A percentile compares a stretch with the other conserved stretches of the same genome.
These are phyloP conservation scores for Eucalyptus cloeziana DNA, from an alignment of 345 rosid genomes.

Conservation along the genomic window DNA sequence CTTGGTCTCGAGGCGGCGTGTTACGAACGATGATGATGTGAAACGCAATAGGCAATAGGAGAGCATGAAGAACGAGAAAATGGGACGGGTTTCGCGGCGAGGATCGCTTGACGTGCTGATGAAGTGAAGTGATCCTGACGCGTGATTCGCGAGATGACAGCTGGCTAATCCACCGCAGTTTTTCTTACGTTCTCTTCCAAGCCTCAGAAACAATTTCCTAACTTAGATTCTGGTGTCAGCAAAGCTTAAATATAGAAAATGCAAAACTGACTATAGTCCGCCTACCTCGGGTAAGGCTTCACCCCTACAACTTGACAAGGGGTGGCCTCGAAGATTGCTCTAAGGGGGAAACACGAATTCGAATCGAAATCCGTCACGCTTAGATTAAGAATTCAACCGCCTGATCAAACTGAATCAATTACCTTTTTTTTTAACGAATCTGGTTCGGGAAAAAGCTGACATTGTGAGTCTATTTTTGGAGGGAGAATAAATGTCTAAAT, in stretches of 20 bases:
- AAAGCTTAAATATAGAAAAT: no score
- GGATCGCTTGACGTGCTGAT: neutral
- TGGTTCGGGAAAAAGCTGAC: neutral
- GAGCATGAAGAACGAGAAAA: neutral
- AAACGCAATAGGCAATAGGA: neutral
- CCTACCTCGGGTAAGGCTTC: no score
- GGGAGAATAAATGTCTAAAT: neutral
- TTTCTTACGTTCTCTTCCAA: neutral
- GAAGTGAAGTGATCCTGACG: neutral
- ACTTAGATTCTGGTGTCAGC: neutral
- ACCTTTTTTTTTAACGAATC: fast-evolving
- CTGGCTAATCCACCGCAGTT: fast-evolving
- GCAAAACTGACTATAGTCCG: no score
- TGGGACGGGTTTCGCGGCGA: neutral
- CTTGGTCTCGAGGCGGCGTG: neutral
- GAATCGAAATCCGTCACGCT: neutral
- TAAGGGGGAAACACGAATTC: no score
- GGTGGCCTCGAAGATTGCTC: no score
- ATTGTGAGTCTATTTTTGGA: neutral
- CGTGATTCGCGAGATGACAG: neutral
- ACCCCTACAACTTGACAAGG: no score
- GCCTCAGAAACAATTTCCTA: neutral
- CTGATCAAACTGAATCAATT: neutral
- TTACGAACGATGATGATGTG: neutral
- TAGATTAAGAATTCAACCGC: fast-evolving